Conservation (phyloP, 1,284 basidiomycete genomes). For the Malassezia dermatis region DNA sequence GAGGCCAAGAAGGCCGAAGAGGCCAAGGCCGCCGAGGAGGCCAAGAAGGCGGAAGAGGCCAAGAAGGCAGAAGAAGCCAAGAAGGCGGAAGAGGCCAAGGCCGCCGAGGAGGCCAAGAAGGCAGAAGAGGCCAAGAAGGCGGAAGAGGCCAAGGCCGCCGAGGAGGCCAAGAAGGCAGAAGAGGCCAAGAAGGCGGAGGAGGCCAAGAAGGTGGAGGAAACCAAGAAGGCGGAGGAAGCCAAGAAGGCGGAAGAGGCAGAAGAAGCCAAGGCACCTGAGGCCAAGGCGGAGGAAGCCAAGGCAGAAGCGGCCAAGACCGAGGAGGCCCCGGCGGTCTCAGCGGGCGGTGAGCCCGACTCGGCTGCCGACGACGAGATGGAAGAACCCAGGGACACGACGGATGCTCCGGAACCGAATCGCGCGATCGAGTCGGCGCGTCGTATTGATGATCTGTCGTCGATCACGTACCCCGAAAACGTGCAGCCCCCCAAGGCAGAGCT, state of each 20-base stretch:
- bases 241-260: slow-evolving; percentile 10
- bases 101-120: slow-evolving; percentile 23
- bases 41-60: slow-evolving; percentile 4
- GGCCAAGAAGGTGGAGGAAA: slow-evolving; percentile 15
- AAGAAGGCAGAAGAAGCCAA: slow-evolving; percentile 15
- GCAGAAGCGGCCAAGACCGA: background rate
- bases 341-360: slow-evolving; percentile 1
- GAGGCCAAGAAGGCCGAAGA: slow-evolving; percentile 6
- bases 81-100: slow-evolving; percentile 19
- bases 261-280: slow-evolving; percentile 20
- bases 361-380: background rate
- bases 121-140: slow-evolving; percentile 15
- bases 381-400: slow-evolving; percentile 15
- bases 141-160: slow-evolving; percentile 9
- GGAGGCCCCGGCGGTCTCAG: slow-evolving; percentile 22
- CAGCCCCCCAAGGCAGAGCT: slow-evolving; percentile 73
- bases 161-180: slow-evolving; percentile 15
- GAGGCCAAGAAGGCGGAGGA: slow-evolving; percentile 11
- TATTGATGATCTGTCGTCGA: slow-evolving; percentile 69
- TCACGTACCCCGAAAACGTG: slow-evolving; percentile 75
- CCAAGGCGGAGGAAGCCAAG: slow-evolving; percentile 15
- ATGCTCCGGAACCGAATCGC: slow-evolving; percentile 49
- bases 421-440: slow-evolving; percentile 49
- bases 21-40: slow-evolving; percentile 17
- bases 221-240: slow-evolving; percentile 11